phyloP scores from a whole-genome alignment of 2,329 filamentous ascomycete genomes.

The Ascochyta clinopodiicola region DNA sequence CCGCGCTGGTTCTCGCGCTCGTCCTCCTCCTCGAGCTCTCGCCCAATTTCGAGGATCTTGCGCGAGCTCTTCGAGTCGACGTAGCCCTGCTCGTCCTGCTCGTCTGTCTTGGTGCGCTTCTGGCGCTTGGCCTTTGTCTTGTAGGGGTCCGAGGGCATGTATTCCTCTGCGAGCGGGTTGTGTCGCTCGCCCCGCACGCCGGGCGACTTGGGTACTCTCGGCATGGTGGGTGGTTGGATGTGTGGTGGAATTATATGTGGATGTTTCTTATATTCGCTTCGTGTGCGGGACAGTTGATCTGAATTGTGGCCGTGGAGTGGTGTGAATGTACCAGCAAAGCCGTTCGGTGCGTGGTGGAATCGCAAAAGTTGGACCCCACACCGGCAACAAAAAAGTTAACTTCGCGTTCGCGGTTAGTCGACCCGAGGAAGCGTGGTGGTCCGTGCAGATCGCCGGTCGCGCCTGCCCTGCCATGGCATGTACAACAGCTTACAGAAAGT shows the following conservation, averaged over 20 bases:
- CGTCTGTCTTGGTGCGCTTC: conserved; percentile 61
- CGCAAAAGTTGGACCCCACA: conserved; percentile 15
- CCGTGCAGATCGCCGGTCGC: conserved; percentile 1
- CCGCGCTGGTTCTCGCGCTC: conserved; percentile 57
- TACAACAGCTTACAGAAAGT: too few species aligned
- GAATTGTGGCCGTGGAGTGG: too few species aligned
- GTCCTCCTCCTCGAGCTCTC: conserved; percentile 86
- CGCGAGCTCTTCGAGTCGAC: conserved; percentile 88
- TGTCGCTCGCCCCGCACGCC: conserved; percentile 72
- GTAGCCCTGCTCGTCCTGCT: conserved; percentile 70
- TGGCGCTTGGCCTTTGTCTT: conserved; percentile 74
- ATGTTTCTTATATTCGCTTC: too few species aligned
- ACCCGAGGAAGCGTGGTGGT: not conserved
- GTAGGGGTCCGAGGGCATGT: conserved; percentile 70
- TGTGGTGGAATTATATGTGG: not conserved
- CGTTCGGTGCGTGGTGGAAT: not conserved
- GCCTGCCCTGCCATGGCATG: not conserved
- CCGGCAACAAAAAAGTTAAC: conserved; percentile 22
- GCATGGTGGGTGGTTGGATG: conserved; percentile 63
- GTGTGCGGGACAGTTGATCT: too few species aligned
- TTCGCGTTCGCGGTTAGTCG: conserved; percentile 20
- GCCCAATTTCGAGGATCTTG: conserved; percentile 87
- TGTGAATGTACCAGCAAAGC: not conserved
- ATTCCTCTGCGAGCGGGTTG: conserved; percentile 93
- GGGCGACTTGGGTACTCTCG: conserved; percentile 70